Evolutionary conservation across 2,329 filamentous ascomycete genomes (phyloP), one percentile per base, ranked within the genome.

Genomic region (Colletotrichum orbiculare): DNA sequence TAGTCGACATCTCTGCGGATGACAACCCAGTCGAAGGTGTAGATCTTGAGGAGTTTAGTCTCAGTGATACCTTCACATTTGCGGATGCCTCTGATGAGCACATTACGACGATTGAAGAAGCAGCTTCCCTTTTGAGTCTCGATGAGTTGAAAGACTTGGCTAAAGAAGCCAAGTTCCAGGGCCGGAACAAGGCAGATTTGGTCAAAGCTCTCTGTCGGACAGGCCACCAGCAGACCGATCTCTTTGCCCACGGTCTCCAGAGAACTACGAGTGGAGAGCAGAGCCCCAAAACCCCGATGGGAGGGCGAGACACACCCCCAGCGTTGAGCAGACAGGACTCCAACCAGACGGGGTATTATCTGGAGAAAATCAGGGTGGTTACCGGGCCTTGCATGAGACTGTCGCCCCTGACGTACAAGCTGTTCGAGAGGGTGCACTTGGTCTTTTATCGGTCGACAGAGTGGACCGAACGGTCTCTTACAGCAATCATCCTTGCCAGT

Each of bases 401-500:
- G 11, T 93, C 93, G 1, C 78, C 90, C 0, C 79, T 86, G 0
- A 85, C 90, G 0, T 86, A 94, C 67, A 93, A 89, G 71, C 85
- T 99, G 0, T 99, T 99, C 72, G 94, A 97, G 76, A 88, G 96
- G 34, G 94, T 98, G 1, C 96, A 98, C 78, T 81, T 99, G 2
- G 94, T 99, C 35, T 99, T 97, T 76, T 98, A 98, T 76, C 87
- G 95, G 64, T 97, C 94, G 9, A 96, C 93, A 0, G 92, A 97
- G 75, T 99, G 96, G 96, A 97, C 94, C 0, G 95, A 98, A 72
- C 98, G 97, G 76, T 97, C 95, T 1, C 81, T 99, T 12, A 98
- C 93, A 2, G 95, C 94, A 0, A 95, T 98, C 58, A 97, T 99
- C 48, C 84, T 99, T 6, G 93, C 96, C 8, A 94, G 95, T 68